Evolutionary conservation across 2,329 filamentous ascomycete genomes (phyloP).

Genomic region (Seiridium unicorne): DNA sequence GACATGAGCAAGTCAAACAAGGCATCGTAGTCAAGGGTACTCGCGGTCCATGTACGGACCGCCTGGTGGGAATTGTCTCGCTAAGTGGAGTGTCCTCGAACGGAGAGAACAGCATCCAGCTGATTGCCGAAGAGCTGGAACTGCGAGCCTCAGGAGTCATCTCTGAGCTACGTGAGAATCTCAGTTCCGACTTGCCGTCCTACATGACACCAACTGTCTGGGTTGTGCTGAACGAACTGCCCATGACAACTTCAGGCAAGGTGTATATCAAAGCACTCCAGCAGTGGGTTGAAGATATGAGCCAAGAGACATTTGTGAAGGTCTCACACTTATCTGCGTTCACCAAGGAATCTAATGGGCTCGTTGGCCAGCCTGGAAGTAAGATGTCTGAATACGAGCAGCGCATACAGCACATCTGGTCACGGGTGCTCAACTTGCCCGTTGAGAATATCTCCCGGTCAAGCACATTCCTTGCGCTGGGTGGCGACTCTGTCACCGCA

Average conservation of each 20-base stretch:
- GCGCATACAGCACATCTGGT: not conserved
- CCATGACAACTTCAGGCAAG: constrained; percentile 6
- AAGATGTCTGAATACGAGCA: not conserved
- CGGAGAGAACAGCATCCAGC: not conserved
- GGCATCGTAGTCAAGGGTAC: not conserved
- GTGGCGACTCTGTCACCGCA: constrained; percentile 10
- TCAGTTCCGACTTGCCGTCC: not conserved
- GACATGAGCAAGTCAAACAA: not conserved
- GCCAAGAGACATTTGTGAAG: constrained; percentile 1
- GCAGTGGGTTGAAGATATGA: constrained; percentile 8
- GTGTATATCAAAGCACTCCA: constrained; percentile 7
- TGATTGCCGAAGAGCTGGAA: not conserved
- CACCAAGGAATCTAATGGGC: not conserved
- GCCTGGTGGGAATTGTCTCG: constrained; percentile 1
- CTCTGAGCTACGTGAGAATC: not conserved
- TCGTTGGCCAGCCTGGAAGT: not conserved
- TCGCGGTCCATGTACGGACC: constrained; percentile 2
- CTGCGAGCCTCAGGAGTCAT: not conserved
- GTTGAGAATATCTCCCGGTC: not conserved
- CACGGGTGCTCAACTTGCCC: not conserved
- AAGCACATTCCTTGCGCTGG: constrained; percentile 4
- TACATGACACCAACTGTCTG: constrained; percentile 10
- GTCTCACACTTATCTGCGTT: not conserved
- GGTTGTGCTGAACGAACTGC: constrained; percentile 5
- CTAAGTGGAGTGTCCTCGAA: not conserved